Base-by-base conservation (phyloP, 2,329 filamentous ascomycete genomes). In the Aspergillus costaricaensis region DNA sequence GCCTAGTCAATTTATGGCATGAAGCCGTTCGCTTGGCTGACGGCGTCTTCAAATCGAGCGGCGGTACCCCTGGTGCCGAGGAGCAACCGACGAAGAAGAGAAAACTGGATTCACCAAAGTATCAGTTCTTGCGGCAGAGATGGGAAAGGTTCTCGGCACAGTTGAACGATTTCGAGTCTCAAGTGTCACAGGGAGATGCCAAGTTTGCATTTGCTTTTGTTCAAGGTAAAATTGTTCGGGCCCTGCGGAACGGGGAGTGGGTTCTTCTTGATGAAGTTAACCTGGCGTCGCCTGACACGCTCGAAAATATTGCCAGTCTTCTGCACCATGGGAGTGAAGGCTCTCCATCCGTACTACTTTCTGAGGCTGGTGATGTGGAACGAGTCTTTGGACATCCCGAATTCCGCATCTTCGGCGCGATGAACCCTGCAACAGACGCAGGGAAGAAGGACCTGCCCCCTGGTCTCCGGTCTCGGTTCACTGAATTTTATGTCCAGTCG, bases 401-500 rank as follows among this genome's bases (percentile, higher is more conserved):
- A 65, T 99, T 99, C 75, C 88, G 95, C 41, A 91, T 99, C 14
- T 99, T 99, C 72, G 96, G 91, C 55, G 95, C 96, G 27, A 99
- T 99, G 95, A 99, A 99, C 71, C 95, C 95, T 30, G 95, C 95
- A 5, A 99, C 95, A 3, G 95, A 99, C 79, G 88, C 97, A 58
- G 95, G 96, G 62, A 99, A 99, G 78, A 89, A 94, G 58, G 95
- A 99, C 75, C 81, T 99, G 15, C 92, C 94, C 0, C 87, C 91
- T 57, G 93, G 94, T 1, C 86, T 98, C 47, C 85, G 94, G 58
- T 96, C 93, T 8, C 86, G 93, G 52, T 99, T 99, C 72, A 98
- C 95, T 0, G 95, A 99, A 75, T 83, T 99, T 21, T 99, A 96
- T 72, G 92, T 99, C 23, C 87, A 91, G 57, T 95, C 92, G 67